Evolutionary conservation across 108 stramenopile species (phyloP).

Genomic region (Skeletonema grethae): DNA sequence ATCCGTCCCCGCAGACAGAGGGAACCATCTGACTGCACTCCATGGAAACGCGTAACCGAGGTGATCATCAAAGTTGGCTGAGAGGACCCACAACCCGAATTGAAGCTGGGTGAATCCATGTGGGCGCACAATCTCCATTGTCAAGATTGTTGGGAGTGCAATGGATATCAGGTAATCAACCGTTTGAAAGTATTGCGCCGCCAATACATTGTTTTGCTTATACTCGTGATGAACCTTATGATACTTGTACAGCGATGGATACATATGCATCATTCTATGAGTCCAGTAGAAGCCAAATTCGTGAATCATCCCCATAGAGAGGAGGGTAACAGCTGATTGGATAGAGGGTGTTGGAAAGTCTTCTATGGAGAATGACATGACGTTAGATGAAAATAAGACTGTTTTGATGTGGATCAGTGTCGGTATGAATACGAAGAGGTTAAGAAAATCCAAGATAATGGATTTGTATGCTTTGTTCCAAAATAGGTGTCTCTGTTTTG

Average conservation of each 20-base stretch:
- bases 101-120: constrained; percentile 42
- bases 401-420: constrained; percentile 18
- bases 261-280: constrained; percentile 34
- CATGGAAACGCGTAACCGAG: constrained; percentile 51
- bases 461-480: constrained; percentile 25
- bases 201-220: constrained; percentile 33
- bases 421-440: constrained; percentile 21
- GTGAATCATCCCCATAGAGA: constrained; percentile 24
- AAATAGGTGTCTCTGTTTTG: constrained; percentile 12
- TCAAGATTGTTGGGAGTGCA: constrained; percentile 21
- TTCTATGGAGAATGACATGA: constrained; percentile 31
- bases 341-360: constrained; percentile 35
- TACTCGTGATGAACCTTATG: constrained; percentile 55
- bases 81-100: constrained; percentile 40
- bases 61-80: constrained; percentile 52
- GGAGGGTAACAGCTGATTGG: constrained; percentile 10
- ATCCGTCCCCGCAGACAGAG: constrained; percentile 41
- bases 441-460: constrained; percentile 8
- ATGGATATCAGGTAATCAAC: constrained; percentile 39
- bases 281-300: constrained; percentile 51
- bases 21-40: constrained; percentile 49
- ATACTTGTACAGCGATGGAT: constrained; percentile 37
- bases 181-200: constrained; percentile 40
- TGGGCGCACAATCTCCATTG: constrained; percentile 16
- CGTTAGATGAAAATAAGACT: neutral